Evolutionary conservation across 805 yeast species (phyloP).

Genomic region (Candida rishiriensis): DNA sequence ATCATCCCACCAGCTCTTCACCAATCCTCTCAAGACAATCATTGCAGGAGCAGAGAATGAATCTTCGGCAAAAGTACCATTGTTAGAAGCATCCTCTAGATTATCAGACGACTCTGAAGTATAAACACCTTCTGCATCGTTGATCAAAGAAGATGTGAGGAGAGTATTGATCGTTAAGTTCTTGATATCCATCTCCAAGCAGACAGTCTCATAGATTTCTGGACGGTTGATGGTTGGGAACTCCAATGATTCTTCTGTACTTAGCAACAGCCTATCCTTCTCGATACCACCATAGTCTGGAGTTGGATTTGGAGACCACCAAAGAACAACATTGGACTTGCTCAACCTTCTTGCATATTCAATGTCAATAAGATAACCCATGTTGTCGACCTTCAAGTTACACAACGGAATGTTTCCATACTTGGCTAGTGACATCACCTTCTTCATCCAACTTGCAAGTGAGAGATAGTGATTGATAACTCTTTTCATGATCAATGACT

Average conservation of each 20-base stretch:
- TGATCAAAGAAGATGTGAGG: conserved; percentile 74
- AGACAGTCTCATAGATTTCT: conserved; percentile 73
- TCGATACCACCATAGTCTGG: conserved; percentile 87
- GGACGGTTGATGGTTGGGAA: conserved; percentile 74
- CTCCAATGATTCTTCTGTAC: conserved; percentile 50
- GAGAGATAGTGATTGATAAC: conserved; percentile 68
- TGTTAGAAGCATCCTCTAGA: conserved; percentile 12
- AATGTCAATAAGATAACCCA: conserved; percentile 77
- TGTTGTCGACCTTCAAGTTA: conserved; percentile 72
- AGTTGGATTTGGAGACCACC: conserved; percentile 86
- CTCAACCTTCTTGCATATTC: conserved; percentile 76
- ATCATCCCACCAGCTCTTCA: conserved; percentile 91
- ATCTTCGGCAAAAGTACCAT: conserved; percentile 64
- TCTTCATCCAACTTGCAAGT: conserved; percentile 66
- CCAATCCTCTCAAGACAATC: conserved; percentile 62
- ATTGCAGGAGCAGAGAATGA: conserved; percentile 77
- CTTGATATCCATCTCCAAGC: conserved; percentile 70
- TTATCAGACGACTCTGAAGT: conserved; percentile 44
- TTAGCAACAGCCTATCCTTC: conserved; percentile 44
- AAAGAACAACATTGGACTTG: conserved; percentile 64
- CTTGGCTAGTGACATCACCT: conserved; percentile 58
- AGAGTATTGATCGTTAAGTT: conserved; percentile 85
- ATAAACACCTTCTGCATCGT: conserved; percentile 85
- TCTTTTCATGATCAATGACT: conserved; percentile 56
- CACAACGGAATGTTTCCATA: conserved; percentile 84